phyloP scores from a whole-genome alignment of 345 rosid species.

The Hypericum androsaemum region DNA sequence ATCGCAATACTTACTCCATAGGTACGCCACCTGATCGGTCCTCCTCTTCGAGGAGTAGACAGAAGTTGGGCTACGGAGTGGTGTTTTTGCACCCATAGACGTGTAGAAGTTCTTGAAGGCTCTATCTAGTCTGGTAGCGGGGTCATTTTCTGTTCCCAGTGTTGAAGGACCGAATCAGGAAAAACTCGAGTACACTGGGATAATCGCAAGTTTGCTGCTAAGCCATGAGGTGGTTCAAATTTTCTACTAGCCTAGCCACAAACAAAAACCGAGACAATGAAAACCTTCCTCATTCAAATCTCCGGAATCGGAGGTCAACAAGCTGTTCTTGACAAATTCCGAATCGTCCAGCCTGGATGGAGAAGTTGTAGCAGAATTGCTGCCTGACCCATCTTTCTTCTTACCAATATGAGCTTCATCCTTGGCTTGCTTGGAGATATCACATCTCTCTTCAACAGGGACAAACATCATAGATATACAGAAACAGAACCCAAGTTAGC shows the following conservation, averaged over 20 bases:
- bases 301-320: conserved; percentile 41
- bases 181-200: too few species aligned
- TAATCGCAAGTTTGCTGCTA: too few species aligned
- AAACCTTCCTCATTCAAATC: conserved; percentile 48
- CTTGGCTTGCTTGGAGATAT: conserved; percentile 87
- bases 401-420: conserved; percentile 70
- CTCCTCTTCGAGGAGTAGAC: conserved; percentile 52
- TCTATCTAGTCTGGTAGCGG: conserved; percentile 57
- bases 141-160: conserved; percentile 78
- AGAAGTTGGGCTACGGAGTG: conserved; percentile 64
- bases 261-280: neutral
- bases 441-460: conserved; percentile 44
- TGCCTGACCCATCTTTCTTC: conserved; percentile 63
- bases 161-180: conserved; percentile 33
- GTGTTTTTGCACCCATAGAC: conserved; percentile 55
- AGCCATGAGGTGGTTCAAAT: too few species aligned
- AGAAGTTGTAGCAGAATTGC: conserved; percentile 80
- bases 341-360: conserved; percentile 73
- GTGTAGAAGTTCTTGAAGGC: conserved; percentile 68
- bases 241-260: neutral
- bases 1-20: conserved; percentile 23
- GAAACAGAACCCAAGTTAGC: too few species aligned
- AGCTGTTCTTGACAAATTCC: conserved; percentile 61
- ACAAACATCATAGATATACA: too few species aligned
- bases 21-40: conserved; percentile 39